phyloP scores from a whole-genome alignment of 495 filamentous ascomycete species.

The Umbilicaria muhlenbergii region DNA sequence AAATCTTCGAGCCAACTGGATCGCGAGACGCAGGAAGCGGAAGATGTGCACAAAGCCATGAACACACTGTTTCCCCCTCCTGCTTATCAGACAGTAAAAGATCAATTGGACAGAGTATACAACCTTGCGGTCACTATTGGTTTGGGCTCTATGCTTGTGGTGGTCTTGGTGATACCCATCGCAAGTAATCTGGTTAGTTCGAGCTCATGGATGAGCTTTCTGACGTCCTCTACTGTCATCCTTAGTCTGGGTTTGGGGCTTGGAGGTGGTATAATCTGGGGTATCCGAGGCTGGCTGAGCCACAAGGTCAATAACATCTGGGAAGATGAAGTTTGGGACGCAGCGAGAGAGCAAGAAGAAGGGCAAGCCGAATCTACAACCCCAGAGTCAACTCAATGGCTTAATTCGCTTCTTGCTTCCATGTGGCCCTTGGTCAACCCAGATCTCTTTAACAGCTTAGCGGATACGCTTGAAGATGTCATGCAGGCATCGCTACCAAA shows the following conservation, averaged over 20 bases:
- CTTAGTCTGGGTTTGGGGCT: constrained; percentile 14
- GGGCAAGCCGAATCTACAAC: constrained; percentile 23
- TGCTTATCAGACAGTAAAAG: constrained; percentile 29
- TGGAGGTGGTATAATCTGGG: constrained; percentile 22
- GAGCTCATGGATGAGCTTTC: constrained; percentile 9
- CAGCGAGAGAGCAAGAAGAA: constrained; percentile 31
- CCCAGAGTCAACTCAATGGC: constrained; percentile 48
- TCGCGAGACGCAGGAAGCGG: constrained; percentile 29
- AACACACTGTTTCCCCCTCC: constrained; percentile 48
- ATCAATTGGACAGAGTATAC: constrained; percentile 31
- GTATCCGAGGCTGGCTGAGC: constrained; percentile 33
- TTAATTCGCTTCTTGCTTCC: constrained; percentile 44
- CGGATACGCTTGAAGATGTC: constrained; percentile 53
- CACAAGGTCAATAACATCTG: constrained; percentile 37
- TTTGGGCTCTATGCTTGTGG: constrained; percentile 18
- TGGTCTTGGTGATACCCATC: constrained; percentile 6
- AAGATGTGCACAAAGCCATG: constrained; percentile 33
- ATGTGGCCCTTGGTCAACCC: constrained; percentile 60
- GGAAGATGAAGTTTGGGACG: constrained; percentile 48
- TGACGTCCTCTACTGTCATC: constrained; percentile 11
- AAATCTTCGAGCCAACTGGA: constrained; percentile 30
- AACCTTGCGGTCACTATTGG: constrained; percentile 28
- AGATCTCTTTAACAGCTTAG: constrained; percentile 46
- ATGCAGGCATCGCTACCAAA: constrained; percentile 55
- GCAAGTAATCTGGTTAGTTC: neutral